A percentile compares a stretch with the other conserved stretches of the same genome.
Evolutionary conservation across 2,329 filamentous ascomycete genomes (phyloP).

Genomic region (Thelonectria discophora): DNA sequence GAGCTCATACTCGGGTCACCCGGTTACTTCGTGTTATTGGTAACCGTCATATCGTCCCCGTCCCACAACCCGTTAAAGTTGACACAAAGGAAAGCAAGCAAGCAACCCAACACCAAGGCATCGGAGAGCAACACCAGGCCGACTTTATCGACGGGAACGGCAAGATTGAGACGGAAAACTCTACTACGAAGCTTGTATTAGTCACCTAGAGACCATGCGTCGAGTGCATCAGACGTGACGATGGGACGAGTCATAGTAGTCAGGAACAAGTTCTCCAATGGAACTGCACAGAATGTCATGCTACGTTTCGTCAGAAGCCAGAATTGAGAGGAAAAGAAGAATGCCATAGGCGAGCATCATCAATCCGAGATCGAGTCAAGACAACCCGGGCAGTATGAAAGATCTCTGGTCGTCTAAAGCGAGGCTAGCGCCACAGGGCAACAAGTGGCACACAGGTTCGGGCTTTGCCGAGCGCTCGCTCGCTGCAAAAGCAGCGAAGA

Average conservation of each 20-base stretch:
- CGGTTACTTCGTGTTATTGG: too few relatives aligned
- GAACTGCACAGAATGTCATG: not conserved
- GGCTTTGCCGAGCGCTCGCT: not conserved
- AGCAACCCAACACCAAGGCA: not conserved
- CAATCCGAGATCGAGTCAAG: too few relatives aligned
- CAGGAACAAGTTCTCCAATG: not conserved
- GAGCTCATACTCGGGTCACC: too few relatives aligned
- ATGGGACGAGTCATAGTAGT: not conserved
- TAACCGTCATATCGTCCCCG: too few relatives aligned
- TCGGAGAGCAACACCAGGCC: not conserved
- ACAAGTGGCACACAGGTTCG: not conserved
- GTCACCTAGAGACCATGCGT: not conserved
- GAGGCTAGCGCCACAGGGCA: not conserved
- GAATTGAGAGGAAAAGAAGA: not conserved
- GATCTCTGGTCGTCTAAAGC: too few relatives aligned
- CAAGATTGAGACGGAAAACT: not conserved
- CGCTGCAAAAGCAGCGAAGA: not conserved
- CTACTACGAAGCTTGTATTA: not conserved
- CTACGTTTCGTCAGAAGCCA: not conserved
- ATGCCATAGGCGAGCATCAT: not conserved
- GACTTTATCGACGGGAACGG: not conserved
- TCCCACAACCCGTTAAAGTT: not conserved
- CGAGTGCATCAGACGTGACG: not conserved
- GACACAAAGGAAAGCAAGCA: not conserved
- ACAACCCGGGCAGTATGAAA: not conserved